These are phyloP conservation scores for Chlamydomonas asymmetrica DNA, from an alignment of 139 green algal species.

Conservation along the genomic window DNA sequence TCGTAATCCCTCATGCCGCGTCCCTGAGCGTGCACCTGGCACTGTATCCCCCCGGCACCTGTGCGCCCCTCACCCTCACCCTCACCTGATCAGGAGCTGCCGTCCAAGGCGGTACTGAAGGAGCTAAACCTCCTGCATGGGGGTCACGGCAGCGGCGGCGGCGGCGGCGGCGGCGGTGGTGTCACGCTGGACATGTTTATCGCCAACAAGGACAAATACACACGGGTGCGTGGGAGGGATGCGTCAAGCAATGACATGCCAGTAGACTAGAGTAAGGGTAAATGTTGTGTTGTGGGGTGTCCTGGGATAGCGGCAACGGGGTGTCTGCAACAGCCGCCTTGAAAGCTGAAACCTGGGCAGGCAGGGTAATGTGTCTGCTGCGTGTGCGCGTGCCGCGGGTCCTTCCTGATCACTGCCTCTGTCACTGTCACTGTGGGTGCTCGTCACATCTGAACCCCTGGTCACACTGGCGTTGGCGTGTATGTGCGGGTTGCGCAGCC, in stretches of 20 bases:
- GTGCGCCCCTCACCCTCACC: too few relatives aligned
- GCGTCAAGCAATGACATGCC: background rate
- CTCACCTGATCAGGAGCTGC: background rate
- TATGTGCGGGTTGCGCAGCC: background rate
- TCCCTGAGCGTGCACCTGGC: too few relatives aligned
- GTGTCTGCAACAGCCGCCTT: background rate
- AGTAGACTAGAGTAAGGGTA: background rate
- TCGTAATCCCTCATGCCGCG: too few relatives aligned
- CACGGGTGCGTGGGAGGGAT: background rate
- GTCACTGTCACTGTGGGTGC: background rate
- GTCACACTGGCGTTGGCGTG: background rate
- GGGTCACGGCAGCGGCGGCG: background rate
- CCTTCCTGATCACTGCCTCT: too few relatives aligned
- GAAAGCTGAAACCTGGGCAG: too few relatives aligned
- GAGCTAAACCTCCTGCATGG: background rate
- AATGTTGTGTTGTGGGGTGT: too few relatives aligned
- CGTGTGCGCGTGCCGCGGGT: background rate
- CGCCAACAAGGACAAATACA: background rate
- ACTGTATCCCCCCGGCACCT: too few relatives aligned
- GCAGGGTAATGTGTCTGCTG: background rate
- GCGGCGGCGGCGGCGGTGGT: background rate
- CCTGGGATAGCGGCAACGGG: background rate
- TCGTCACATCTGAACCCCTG: background rate
- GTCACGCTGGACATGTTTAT: conserved; percentile 13
- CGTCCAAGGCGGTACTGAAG: background rate